Base-by-base conservation (phyloP, 352 stramenopile genomes). In the Globisporangium spiculum region DNA sequence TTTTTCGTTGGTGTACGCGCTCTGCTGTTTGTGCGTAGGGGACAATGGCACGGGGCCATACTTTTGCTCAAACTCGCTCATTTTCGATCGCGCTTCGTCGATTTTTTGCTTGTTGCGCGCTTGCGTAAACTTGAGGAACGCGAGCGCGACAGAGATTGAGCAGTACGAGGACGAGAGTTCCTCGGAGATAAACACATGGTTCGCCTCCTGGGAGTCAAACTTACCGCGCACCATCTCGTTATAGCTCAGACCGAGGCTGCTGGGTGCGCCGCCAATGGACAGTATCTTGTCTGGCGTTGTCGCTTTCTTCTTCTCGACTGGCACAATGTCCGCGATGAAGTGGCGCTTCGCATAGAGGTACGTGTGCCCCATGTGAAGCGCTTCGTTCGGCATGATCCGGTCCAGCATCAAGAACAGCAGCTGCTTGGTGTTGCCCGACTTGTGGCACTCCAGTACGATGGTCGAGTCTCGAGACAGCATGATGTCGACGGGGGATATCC, bases 111-210 rank as follows among this genome's bases (percentile, higher is more conserved):
- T 69, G 78, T 96, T 96, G 57, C 88, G 75, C 8, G 70, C 68
- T 60, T 94, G 87, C 6, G 93, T 69, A 54, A 90, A 84, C 59
- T 86, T 88, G 22, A 96, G 71, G 68, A 90, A 94, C 63, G 86
- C 87, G n/a, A 89, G 76, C 8, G 83, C 84, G 58, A 96, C 86
- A 10, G 85, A 93, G n/a, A 96, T 78, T 1, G 85, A 93, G 20
- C 87, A 89, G 64, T 92, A 93, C 18, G 85, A 93, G 1, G 82
- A 75, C 30, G 85, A 94, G 24, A 96, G 67, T 69, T 96, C 88
- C 56, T 96, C 88, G 4, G 88, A 84, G 27, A 96, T 81, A 30
- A 94, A 85, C 32, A 94, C 77, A 58, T 96, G 87, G 10, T 71
- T 90, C 4, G 81, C 75, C 12, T 84, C 81, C 5, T 70, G 69